phyloP scores from a whole-genome alignment of 2,329 filamentous ascomycete genomes.

The Aureobasidium sp. region DNA sequence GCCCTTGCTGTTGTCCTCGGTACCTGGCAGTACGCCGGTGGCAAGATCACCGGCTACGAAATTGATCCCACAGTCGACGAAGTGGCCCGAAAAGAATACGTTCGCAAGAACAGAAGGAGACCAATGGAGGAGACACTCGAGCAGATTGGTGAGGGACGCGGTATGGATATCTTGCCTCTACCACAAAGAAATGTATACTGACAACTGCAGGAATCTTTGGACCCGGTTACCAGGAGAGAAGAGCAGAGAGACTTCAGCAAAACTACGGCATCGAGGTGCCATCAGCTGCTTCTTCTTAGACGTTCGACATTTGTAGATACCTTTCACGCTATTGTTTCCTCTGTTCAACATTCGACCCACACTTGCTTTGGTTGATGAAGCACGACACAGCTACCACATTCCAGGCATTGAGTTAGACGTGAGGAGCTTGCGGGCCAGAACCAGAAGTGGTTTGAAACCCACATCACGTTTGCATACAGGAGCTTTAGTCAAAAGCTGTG shows the following conservation, averaged over 20 bases:
- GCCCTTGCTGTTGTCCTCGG: slow-evolving; percentile 51
- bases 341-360: background rate
- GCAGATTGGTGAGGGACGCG: slow-evolving; percentile 78
- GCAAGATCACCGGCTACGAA: slow-evolving; percentile 47
- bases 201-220: slow-evolving; percentile 60
- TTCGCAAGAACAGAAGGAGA: slow-evolving; percentile 65
- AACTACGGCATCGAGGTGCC: slow-evolving; percentile 77
- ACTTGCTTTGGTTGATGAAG: background rate
- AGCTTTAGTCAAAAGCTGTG: background rate
- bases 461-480: background rate
- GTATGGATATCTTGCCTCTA: slow-evolving; percentile 39
- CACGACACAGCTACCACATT: background rate
- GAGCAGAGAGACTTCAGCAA: slow-evolving; percentile 71
- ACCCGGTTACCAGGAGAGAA: slow-evolving; percentile 76
- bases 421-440: background rate
- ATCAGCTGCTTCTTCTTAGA: slow-evolving; percentile 14
- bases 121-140: slow-evolving; percentile 72
- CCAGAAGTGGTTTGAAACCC: background rate
- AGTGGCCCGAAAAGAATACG: slow-evolving; percentile 64
- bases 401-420: background rate
- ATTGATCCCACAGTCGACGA: slow-evolving; percentile 57
- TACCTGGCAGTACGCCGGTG: slow-evolving; percentile 61
- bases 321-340: slow-evolving; percentile 10
- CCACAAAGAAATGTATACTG: slow-evolving; percentile 13
- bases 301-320: slow-evolving; percentile 11